phyloP scores from a whole-genome alignment of 371 early-diverging fungal genomes.

The Mucor irregularis region DNA sequence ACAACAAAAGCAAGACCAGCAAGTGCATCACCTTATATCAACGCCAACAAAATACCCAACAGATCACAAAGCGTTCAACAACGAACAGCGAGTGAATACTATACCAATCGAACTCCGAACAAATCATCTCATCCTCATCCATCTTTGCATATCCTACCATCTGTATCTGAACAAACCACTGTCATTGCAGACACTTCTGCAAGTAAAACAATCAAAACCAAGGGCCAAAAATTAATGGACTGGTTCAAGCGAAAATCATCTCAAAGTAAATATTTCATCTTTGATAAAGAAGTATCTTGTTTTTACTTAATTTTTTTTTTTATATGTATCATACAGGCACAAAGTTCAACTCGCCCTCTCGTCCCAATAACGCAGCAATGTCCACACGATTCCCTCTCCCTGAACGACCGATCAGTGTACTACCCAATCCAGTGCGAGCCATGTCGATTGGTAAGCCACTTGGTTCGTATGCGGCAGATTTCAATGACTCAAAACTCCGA shows the following conservation, averaged over 20 bases:
- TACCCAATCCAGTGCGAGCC: constrained; percentile 24
- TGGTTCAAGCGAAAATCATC: constrained; percentile 61
- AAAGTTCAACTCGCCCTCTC: constrained; percentile 4
- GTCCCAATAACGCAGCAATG: background rate
- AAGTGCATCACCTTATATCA: background rate
- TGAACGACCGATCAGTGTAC: constrained; percentile 11
- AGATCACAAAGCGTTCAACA: constrained; percentile 21
- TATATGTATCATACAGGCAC: constrained; percentile 1
- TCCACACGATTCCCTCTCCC: background rate
- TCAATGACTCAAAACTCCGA: constrained; percentile 59
- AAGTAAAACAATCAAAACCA: constrained; percentile 11
- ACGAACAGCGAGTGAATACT: constrained; percentile 19
- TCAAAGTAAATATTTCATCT: constrained; percentile 10
- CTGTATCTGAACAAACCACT: constrained; percentile 33
- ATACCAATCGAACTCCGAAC: background rate
- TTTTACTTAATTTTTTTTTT: background rate
- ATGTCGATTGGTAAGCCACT: constrained; percentile 24
- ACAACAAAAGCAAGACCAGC: background rate
- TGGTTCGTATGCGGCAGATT: constrained; percentile 26
- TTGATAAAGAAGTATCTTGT: background rate
- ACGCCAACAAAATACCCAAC: constrained; percentile 34
- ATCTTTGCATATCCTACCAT: constrained; percentile 13
- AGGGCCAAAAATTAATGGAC: constrained; percentile 65
- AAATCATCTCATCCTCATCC: constrained; percentile 8
- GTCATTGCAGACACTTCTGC: background rate